These are phyloP conservation scores for Candida nemodendra DNA, from an alignment of 805 yeast genomes.

Conservation along the genomic window DNA sequence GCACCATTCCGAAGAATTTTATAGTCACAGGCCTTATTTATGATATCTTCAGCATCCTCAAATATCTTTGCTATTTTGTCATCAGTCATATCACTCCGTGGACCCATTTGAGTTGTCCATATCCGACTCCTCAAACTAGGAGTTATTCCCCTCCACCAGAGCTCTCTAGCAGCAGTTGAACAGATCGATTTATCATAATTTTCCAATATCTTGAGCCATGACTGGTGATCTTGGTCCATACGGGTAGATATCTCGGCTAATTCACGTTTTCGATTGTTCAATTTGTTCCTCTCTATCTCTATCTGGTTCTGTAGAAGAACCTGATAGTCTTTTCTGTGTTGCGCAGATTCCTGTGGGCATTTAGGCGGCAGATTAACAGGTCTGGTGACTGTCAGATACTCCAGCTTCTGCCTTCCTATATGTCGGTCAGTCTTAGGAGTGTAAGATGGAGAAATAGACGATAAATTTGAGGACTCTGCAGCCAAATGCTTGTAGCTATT, in stretches of 20 bases:
- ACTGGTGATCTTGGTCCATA: constrained; percentile 36
- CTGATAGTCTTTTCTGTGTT: constrained; percentile 55
- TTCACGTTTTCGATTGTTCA: constrained; percentile 30
- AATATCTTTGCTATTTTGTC: constrained; percentile 15
- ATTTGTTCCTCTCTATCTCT: constrained; percentile 35
- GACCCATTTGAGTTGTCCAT: constrained; percentile 51
- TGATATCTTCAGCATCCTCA: constrained; percentile 18
- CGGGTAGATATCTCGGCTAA: constrained; percentile 35
- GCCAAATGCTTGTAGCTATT: constrained; percentile 20
- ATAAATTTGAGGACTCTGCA: neutral
- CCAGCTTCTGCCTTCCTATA: constrained; percentile 17
- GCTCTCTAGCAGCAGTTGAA: constrained; percentile 43
- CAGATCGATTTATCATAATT: constrained; percentile 35
- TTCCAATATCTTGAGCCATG: constrained; percentile 45
- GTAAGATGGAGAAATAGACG: constrained; percentile 2
- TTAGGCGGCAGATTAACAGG: constrained; percentile 71
- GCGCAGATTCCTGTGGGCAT: constrained; percentile 46
- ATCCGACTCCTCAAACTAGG: constrained; percentile 40
- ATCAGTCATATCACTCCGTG: constrained; percentile 30
- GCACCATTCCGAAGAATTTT: constrained; percentile 21
- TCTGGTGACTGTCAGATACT: constrained; percentile 48
- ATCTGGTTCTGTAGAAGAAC: constrained; percentile 42
- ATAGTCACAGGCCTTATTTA: constrained; percentile 31
- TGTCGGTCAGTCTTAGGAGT: constrained; percentile 11
- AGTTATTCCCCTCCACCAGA: constrained; percentile 65